phyloP scores from a whole-genome alignment of 495 filamentous ascomycete species.

The Friedmanniomyces endolithicus region DNA sequence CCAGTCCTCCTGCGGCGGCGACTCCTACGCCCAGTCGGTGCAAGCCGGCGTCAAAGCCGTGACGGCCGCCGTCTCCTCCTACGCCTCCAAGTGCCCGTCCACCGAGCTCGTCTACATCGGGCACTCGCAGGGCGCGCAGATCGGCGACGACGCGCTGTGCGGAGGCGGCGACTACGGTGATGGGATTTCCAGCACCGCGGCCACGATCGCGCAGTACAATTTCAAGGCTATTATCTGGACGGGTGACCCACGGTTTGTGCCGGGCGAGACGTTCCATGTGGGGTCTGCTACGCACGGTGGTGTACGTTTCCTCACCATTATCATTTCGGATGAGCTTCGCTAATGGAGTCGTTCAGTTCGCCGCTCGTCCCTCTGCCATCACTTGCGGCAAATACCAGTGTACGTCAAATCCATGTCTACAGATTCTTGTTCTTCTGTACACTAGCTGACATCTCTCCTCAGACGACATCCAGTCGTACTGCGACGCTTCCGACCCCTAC shows the following conservation, averaged over 20 bases:
- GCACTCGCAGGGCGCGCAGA: constrained; percentile 18
- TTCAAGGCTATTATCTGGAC: constrained; percentile 18
- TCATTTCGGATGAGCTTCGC: background rate
- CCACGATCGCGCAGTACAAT: constrained; percentile 14
- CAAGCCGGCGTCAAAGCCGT: constrained; percentile 11
- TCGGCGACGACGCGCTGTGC: constrained; percentile 15
- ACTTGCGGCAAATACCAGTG: constrained; percentile 9
- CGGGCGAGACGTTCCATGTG: constrained; percentile 13
- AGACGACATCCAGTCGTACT: constrained; percentile 19
- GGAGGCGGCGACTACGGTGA: constrained; percentile 15
- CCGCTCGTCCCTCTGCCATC: constrained; percentile 1
- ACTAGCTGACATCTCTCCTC: background rate
- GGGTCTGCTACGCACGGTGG: constrained; percentile 12
- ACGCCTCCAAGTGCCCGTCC: constrained; percentile 7
- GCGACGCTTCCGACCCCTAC: constrained; percentile 18
- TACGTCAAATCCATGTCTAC: background rate
- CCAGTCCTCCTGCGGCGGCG: background rate
- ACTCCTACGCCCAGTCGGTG: constrained; percentile 9
- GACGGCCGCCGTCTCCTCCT: constrained; percentile 5
- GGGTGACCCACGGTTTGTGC: constrained; percentile 11
- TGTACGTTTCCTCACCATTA: background rate
- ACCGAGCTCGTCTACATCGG: constrained; percentile 17
- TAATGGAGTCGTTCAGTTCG: constrained; percentile 2
- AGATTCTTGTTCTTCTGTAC: background rate
- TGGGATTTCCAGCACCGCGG: constrained; percentile 11